These are phyloP conservation scores for Scenedesmus sp. DNA, from an alignment of 163 green algal genomes.

Conservation along the genomic window DNA sequence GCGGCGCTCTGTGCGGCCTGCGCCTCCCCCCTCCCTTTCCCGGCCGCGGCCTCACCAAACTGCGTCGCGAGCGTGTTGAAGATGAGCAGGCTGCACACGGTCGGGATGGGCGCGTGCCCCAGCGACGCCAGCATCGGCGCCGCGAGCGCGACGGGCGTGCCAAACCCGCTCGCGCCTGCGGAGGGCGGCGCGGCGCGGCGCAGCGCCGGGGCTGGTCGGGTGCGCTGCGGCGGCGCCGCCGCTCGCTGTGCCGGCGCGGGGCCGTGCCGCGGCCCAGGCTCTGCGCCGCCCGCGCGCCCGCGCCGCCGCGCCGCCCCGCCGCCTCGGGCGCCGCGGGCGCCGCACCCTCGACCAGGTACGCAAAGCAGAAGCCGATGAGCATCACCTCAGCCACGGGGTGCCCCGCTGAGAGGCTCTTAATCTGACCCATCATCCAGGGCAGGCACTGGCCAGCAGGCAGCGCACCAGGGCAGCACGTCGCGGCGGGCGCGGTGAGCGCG, in stretches of 20 bases:
- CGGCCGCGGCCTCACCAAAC: conserved; percentile 27
- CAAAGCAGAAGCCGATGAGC: conserved; percentile 43
- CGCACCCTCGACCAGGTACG: conserved; percentile 46
- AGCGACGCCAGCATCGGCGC: conserved; percentile 53
- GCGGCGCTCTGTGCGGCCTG: no score
- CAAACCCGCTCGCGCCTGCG: conserved; percentile 50
- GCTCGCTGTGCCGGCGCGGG: no score
- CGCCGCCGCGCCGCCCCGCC: no score
- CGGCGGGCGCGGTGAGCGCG: neutral
- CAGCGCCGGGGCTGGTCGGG: neutral
- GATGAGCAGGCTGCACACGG: conserved; percentile 52
- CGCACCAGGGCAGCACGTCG: no score
- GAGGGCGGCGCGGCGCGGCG: neutral
- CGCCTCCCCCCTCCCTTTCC: no score
- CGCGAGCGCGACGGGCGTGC: conserved; percentile 50
- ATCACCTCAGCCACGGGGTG: conserved; percentile 46
- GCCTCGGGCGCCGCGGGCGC: neutral
- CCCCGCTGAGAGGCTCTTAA: conserved; percentile 5
- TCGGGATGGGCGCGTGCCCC: conserved; percentile 38
- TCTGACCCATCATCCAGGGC: conserved; percentile 11
- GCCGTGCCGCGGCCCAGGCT: no score
- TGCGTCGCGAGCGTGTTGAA: conserved; percentile 56
- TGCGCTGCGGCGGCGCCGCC: neutral
- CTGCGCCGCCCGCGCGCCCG: no score
- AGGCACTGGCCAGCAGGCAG: no score